phyloP scores from a whole-genome alignment of 129 eudicot genomes.

The Artemisia tridentata region DNA sequence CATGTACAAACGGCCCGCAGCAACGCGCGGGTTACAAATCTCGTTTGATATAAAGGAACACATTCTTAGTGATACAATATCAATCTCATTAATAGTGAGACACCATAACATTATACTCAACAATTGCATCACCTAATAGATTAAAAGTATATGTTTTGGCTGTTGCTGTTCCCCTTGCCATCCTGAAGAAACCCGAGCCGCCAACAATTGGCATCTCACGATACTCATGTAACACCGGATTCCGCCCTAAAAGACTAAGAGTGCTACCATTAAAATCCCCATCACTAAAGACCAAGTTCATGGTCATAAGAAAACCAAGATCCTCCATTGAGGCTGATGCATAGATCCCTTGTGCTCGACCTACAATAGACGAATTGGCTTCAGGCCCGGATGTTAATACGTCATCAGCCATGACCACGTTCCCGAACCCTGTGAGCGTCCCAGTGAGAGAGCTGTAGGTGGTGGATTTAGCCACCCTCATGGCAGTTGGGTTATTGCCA shows the following conservation, averaged over 20 bases:
- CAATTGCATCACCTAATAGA: conserved; percentile 33
- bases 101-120: conserved; percentile 35
- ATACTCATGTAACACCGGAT: conserved; percentile 33
- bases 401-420: conserved; percentile 38
- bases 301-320: conserved; percentile 32
- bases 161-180: conserved; percentile 50
- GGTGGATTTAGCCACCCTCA: conserved; percentile 35
- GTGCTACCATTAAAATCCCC: conserved; percentile 49
- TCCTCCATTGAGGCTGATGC: conserved; percentile 41
- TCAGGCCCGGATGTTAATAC: conserved; percentile 39
- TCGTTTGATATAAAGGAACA: not conserved
- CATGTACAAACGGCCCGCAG: too few species aligned
- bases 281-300: conserved; percentile 35
- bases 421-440: conserved; percentile 42
- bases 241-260: conserved; percentile 44
- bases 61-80: not conserved
- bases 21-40: too few species aligned
- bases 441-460: conserved; percentile 25
- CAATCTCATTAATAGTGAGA: conserved; percentile 32
- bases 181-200: conserved; percentile 49
- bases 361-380: conserved; percentile 34
- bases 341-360: conserved; percentile 50
- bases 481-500: conserved; percentile 42
- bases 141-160: conserved; percentile 33
- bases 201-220: conserved; percentile 62